These are phyloP conservation scores for Chrysoporthe puriensis DNA, from an alignment of 2,329 filamentous ascomycete genomes.

Conservation along the genomic window DNA sequence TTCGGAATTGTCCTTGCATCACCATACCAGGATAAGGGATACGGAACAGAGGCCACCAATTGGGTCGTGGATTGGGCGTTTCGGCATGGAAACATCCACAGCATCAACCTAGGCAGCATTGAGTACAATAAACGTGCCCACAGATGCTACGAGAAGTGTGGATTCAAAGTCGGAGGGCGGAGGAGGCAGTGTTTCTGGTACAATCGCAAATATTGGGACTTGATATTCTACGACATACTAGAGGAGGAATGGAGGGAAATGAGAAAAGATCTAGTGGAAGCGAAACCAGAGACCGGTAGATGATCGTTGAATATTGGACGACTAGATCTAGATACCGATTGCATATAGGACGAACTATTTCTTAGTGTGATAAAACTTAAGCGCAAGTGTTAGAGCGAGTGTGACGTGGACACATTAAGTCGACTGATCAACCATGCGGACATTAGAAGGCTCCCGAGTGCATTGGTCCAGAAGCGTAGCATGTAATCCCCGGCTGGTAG, in stretches of 20 bases:
- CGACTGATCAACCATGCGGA: not conserved
- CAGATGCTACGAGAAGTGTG: conserved; percentile 43
- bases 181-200: conserved; percentile 36
- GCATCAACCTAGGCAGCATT: conserved; percentile 41
- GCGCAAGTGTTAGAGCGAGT: no score
- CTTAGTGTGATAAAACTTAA: no score
- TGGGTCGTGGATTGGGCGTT: conserved; percentile 47
- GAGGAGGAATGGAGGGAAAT: conserved; percentile 36
- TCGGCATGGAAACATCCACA: conserved; percentile 41
- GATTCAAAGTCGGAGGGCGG: conserved; percentile 43
- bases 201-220: conserved; percentile 38
- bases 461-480: not conserved
- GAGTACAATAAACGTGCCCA: conserved; percentile 43
- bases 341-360: no score
- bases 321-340: not conserved
- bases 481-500: not conserved
- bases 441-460: not conserved
- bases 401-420: not conserved
- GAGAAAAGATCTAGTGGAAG: conserved; percentile 1
- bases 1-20: conserved; percentile 34
- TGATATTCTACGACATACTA: conserved; percentile 34
- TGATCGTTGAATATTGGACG: not conserved
- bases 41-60: conserved; percentile 44
- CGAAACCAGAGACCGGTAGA: not conserved
- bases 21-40: conserved; percentile 42